Evolutionary conservation across 1,284 basidiomycete genomes (phyloP), one percentile per base, ranked within the genome.

Genomic region (Filobasidium uniguttulatum): DNA sequence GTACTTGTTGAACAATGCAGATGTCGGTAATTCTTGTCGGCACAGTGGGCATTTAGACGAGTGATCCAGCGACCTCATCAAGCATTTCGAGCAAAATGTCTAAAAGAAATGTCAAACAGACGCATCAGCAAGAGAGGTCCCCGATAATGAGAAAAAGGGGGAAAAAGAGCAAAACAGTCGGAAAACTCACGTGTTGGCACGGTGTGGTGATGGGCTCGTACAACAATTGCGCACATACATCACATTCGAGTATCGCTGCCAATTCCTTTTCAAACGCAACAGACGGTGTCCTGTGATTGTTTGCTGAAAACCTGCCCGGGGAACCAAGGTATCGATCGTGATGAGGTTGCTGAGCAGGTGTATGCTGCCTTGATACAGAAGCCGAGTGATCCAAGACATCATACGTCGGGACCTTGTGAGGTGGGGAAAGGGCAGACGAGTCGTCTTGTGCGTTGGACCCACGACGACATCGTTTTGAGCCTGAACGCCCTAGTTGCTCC

Each of bases 51-150:
- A 96, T 15, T 77, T 70, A 40, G 73, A 68, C 55, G 76, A 82
- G 68, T 96, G 87, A 65, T 96, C 90, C 54, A 93, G 75, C 7
- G 86, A 83, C 43, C 90, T 81, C 50, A 86, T 81, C 23, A 97
- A 77, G 69, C 90, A 97, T 59, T 78, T 79, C 10, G 78, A 75
- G 66, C 93, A 96, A 68, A 91, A 96, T 0, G 90, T 91, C 83
- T 89, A 62, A 3, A 29, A 48, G n/a, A n/a, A 34, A 38, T 19
- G 22, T 33, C 40, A 17, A 10, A 3, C 26, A 2, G 8, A 33
- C 25, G 12, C 12, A 40, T 25, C 17, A 19, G 33, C 14, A 3
- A 34, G 7, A 14, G 6, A 36, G 46, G 41, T 33, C 45, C 31
- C 23, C 22, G 17, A 35, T 8, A 46, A 44, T 22, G 20, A 23